phyloP scores from a whole-genome alignment of 2,329 filamentous ascomycete genomes.

The Stagonosporopsis cucurbitacearum region DNA sequence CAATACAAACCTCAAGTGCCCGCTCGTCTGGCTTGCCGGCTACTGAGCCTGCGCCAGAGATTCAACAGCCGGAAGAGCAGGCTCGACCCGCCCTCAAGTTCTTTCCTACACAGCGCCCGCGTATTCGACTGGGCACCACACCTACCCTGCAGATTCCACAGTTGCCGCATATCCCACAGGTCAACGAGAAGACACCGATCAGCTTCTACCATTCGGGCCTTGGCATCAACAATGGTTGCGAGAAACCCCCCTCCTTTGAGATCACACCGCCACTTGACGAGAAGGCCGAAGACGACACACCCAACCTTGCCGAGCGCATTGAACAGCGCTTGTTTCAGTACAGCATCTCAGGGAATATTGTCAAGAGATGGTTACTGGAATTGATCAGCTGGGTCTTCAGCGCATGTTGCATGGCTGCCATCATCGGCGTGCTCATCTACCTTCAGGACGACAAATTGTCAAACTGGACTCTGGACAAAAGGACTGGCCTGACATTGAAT shows the following conservation, averaged over 20 bases:
- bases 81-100: constrained; percentile 25
- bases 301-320: constrained; percentile 35
- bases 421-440: constrained; percentile 24
- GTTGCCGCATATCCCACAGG: constrained; percentile 13
- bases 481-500: constrained; percentile 31
- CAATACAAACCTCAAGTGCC: constrained; percentile 28
- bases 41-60: constrained; percentile 27
- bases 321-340: constrained; percentile 29
- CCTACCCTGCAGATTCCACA: constrained; percentile 17
- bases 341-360: constrained; percentile 22
- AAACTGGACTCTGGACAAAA: constrained; percentile 17
- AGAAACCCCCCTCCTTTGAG: constrained; percentile 20
- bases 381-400: constrained; percentile 37
- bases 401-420: constrained; percentile 30
- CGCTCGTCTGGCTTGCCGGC: constrained; percentile 30
- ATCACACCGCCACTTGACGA: constrained; percentile 13
- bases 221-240: constrained; percentile 6
- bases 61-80: constrained; percentile 7
- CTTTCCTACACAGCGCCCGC: constrained; percentile 21
- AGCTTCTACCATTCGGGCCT: constrained; percentile 2
- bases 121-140: constrained; percentile 19
- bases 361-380: constrained; percentile 36
- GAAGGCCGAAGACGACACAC: background rate
- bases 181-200: constrained; percentile 19
- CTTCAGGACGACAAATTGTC: constrained; percentile 15